A percentile compares a stretch with the other conserved stretches of the same genome.
These are phyloP conservation scores for Phytophthora syringae DNA, from an alignment of 352 stramenopile species.

Conservation along the genomic window DNA sequence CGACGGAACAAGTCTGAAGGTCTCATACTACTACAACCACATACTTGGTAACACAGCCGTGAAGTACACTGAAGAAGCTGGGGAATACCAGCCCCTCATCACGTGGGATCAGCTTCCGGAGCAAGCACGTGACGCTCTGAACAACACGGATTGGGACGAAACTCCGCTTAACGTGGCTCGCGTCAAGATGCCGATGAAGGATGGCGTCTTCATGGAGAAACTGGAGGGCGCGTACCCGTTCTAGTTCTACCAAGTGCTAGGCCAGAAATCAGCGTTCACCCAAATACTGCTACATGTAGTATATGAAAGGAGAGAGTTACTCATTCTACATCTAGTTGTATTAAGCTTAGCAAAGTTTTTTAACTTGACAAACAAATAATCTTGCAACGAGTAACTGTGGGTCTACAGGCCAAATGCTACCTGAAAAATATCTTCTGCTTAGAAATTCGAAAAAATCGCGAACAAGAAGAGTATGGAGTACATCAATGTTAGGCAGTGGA, in stretches of 20 bases:
- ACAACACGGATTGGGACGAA: conserved; percentile 32
- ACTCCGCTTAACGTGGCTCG: conserved; percentile 20
- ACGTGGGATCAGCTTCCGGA: conserved; percentile 34
- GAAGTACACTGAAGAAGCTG: conserved; percentile 28
- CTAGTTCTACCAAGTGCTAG: conserved; percentile 3
- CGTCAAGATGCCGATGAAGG: conserved; percentile 38
- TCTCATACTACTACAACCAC: conserved; percentile 40
- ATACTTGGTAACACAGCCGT: conserved; percentile 18
- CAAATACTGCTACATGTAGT: too few species aligned
- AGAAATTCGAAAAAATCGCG: too few species aligned
- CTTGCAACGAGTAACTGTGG: too few species aligned
- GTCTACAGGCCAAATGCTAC: too few species aligned
- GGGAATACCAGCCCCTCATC: conserved; percentile 21
- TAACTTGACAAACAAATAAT: too few species aligned
- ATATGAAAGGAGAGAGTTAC: too few species aligned
- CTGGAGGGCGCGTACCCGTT: conserved; percentile 19
- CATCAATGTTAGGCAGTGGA: too few species aligned
- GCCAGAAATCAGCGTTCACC: too few species aligned
- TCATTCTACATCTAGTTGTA: too few species aligned
- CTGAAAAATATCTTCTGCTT: too few species aligned
- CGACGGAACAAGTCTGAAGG: conserved; percentile 28
- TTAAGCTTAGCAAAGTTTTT: too few species aligned
- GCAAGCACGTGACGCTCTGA: conserved; percentile 22
- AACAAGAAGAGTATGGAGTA: too few species aligned
- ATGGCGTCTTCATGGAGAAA: conserved; percentile 37